Evolutionary conservation across 176 grass and related monocot genomes (phyloP).

Genomic region (Themeda triandra): DNA sequence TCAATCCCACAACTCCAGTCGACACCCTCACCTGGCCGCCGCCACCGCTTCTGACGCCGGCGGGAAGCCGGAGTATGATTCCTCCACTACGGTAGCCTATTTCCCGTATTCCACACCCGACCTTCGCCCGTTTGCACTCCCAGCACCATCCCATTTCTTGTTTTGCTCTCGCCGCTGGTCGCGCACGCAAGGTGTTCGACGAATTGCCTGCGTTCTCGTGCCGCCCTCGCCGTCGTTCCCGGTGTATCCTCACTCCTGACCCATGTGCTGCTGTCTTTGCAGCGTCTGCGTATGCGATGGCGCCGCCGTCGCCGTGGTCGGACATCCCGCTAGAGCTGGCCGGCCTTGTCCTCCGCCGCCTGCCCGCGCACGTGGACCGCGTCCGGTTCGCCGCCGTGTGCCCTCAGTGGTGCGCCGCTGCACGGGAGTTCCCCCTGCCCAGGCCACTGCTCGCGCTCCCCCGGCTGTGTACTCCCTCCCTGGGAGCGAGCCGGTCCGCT

Average conservation of each 20-base stretch:
- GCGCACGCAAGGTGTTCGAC: background rate
- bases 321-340: background rate
- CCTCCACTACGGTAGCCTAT: background rate
- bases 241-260: no score
- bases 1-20: no score
- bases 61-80: background rate
- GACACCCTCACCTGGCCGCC: no score
- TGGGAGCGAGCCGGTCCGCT: background rate
- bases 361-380: background rate
- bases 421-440: background rate
- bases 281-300: background rate
- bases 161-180: background rate
- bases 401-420: background rate
- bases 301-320: background rate
- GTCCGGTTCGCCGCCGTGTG: constrained; percentile 9
- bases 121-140: no score
- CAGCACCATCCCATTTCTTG: background rate
- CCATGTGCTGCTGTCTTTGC: background rate
- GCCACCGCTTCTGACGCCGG: no score
- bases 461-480: background rate
- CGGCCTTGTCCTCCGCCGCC: background rate
- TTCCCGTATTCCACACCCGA: background rate
- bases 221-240: no score
- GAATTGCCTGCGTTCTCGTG: background rate
- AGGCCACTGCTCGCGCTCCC: background rate